Evolutionary conservation across 306 rosid genomes (phyloP).

Genomic region (Oxytropis ochrocephala): DNA sequence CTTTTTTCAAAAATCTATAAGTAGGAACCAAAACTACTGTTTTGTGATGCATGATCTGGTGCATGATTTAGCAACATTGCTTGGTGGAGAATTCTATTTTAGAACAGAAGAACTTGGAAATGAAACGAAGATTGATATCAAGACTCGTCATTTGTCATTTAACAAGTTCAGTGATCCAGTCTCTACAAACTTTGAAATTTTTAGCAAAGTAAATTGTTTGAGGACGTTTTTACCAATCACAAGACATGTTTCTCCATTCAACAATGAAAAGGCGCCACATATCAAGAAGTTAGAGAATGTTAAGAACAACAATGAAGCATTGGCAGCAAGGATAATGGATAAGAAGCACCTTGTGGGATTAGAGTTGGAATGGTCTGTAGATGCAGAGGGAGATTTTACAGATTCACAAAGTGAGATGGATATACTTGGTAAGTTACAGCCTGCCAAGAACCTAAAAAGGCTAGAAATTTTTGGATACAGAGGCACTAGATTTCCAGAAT

Average conservation of each 20-base stretch:
- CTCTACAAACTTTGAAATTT: background rate
- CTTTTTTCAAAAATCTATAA: background rate
- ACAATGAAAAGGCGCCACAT: background rate
- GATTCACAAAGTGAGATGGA: background rate
- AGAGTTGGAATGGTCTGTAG: no score
- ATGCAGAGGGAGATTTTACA: no score
- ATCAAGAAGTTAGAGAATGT: no score
- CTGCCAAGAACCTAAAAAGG: background rate
- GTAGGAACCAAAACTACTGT: background rate
- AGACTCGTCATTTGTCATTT: conserved; percentile 1
- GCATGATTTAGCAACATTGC: background rate
- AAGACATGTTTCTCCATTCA: rapidly evolving
- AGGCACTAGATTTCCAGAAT: no score
- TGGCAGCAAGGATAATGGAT: background rate
- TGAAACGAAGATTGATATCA: background rate
- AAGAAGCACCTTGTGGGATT: background rate
- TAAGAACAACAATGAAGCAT: no score
- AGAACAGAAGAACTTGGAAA: background rate
- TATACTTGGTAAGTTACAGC: background rate
- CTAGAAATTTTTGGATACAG: no score
- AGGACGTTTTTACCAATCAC: background rate
- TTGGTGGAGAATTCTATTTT: background rate
- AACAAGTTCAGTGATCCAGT: no score
- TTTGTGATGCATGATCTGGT: background rate
- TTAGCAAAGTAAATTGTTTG: background rate